Conservation (phyloP, 2,329 filamentous ascomycete genomes). For the Elsinoe perseae region DNA sequence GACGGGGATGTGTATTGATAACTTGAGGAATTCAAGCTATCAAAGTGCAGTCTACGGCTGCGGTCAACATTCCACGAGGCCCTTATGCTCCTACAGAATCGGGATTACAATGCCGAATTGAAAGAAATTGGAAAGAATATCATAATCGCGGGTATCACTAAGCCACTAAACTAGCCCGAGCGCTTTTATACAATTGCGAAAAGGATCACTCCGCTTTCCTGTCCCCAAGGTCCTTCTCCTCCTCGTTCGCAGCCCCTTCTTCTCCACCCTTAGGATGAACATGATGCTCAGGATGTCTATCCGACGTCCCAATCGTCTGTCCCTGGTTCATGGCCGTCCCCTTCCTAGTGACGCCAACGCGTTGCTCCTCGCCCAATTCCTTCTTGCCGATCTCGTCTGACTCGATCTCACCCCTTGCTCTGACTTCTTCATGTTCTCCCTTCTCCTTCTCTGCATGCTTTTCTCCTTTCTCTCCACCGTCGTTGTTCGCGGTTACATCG, state of each 20-base stretch:
- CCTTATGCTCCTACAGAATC: too few species aligned
- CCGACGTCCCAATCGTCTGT: conserved; percentile 9
- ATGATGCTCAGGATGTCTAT: conserved; percentile 13
- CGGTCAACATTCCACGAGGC: too few species aligned
- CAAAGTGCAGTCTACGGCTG: too few species aligned
- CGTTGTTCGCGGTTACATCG: not conserved
- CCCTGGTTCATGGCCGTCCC: conserved; percentile 8
- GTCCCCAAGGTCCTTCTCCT: not conserved
- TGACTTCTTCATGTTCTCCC: not conserved
- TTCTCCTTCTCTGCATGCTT: not conserved
- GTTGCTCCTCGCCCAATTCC: not conserved
- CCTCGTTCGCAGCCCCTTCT: not conserved
- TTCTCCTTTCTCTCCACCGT: not conserved
- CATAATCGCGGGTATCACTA: not conserved
- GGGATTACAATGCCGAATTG: not conserved
- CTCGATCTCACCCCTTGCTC: not conserved
- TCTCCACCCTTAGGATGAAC: not conserved
- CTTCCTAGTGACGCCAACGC: not conserved
- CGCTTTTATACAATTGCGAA: not conserved
- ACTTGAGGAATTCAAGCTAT: not conserved
- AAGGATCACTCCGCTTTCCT: not conserved
- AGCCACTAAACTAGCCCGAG: not conserved
- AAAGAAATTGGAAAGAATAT: not conserved
- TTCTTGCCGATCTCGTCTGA: not conserved
- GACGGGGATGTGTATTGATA: too few species aligned